phyloP scores from a whole-genome alignment of 805 yeast species.

The Wickerhamomyces canadensis region DNA sequence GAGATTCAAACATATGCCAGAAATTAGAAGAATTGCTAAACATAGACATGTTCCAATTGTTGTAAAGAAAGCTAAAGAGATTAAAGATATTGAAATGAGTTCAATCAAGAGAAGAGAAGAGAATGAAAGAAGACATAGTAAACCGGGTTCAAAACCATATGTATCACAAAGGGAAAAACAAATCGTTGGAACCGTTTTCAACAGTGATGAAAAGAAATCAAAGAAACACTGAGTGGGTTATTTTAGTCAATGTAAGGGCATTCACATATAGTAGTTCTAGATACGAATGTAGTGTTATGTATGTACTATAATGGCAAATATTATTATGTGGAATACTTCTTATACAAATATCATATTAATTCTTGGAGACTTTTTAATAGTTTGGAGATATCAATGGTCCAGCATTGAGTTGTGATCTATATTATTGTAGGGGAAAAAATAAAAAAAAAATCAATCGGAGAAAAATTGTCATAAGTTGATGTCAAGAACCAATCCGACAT shows the following conservation, averaged over 20 bases:
- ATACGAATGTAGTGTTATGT: no score
- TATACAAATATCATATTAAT: no score
- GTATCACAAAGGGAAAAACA: conserved; percentile 80
- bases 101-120: conserved; percentile 76
- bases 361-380: not conserved
- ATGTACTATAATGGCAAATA: no score
- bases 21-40: conserved; percentile 79
- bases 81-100: conserved; percentile 67
- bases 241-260: no score
- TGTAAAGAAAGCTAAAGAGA: conserved; percentile 84
- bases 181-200: conserved; percentile 73
- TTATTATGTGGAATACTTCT: no score
- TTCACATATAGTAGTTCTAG: no score
- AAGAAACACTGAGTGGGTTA: no score
- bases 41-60: conserved; percentile 90
- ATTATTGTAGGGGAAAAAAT: no score
- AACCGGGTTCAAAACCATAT: conserved; percentile 51
- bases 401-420: not conserved
- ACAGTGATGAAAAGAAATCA: conserved; percentile 35
- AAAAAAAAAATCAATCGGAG: no score
- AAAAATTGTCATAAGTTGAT: conserved; percentile 36
- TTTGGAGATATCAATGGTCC: conserved; percentile 1
- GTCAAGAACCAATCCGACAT: conserved; percentile 82
- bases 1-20: conserved; percentile 94
- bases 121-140: conserved; percentile 76